Evolutionary conservation across 140 eudicot species (phyloP).

Genomic region (Cichorium intybus): DNA sequence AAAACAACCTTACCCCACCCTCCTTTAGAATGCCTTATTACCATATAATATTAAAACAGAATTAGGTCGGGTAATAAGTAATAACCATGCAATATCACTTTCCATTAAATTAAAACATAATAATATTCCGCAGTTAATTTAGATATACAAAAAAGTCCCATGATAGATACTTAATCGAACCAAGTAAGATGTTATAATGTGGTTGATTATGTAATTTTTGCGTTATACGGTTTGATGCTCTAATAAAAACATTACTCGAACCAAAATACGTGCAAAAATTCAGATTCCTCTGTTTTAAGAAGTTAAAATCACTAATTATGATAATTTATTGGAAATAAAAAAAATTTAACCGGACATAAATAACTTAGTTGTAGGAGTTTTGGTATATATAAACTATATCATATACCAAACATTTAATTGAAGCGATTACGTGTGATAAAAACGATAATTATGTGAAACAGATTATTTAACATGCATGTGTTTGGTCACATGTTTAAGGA

Average conservation of each 20-base stretch:
- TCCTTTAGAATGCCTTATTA: constrained; percentile 29
- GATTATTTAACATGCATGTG: constrained; percentile 42
- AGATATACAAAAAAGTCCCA: background rate
- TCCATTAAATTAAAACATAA: constrained; percentile 7
- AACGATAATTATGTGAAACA: constrained; percentile 53
- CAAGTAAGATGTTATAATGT: no score
- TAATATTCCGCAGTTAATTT: no score
- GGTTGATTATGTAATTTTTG: constrained; percentile 1
- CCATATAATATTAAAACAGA: constrained; percentile 33
- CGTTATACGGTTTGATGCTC: background rate
- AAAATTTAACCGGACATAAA: background rate
- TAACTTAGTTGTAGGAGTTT: background rate
- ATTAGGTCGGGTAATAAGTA: constrained; percentile 32
- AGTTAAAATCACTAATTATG: background rate
- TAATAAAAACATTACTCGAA: no score
- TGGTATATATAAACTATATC: constrained; percentile 17
- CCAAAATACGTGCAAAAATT: no score
- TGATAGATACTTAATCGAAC: background rate
- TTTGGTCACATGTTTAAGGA: constrained; percentile 56
- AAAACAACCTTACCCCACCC: constrained; percentile 31
- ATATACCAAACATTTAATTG: constrained; percentile 34
- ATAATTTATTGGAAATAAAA: background rate
- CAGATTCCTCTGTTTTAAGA: background rate
- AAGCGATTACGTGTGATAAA: constrained; percentile 45
- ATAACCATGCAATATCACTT: constrained; percentile 13